Evolutionary conservation across 179 eudicot species (phyloP).

Genomic region (Silene vulgaris): DNA sequence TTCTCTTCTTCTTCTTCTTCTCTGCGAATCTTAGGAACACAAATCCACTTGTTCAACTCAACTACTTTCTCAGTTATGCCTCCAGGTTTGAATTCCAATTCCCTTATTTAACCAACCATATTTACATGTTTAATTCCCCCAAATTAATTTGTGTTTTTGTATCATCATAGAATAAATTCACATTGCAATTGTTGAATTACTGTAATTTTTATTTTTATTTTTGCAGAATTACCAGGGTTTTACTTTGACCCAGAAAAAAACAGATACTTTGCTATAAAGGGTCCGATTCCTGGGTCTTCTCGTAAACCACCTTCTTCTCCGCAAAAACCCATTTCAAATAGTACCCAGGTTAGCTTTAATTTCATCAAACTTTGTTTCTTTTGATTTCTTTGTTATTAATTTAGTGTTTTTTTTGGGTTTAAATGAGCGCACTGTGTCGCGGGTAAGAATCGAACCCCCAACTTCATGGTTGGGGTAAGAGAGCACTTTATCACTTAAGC

Average conservation of each 20-base stretch:
- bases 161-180: neutral
- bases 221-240: constrained; percentile 62
- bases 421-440: too few species aligned
- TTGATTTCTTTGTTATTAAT: neutral
- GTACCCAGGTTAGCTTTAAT: constrained; percentile 25
- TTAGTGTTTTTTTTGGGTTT: neutral
- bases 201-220: neutral
- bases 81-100: constrained; percentile 24
- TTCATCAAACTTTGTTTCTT: neutral
- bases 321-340: constrained; percentile 20
- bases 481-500: too few species aligned
- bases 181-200: neutral
- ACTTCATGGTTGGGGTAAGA: too few species aligned
- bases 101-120: too few species aligned
- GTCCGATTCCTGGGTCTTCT: constrained; percentile 55
- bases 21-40: neutral
- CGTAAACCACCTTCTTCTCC: constrained; percentile 24
- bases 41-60: neutral
- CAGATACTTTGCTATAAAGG: constrained; percentile 56
- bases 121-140: neutral
- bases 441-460: too few species aligned
- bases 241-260: constrained; percentile 59
- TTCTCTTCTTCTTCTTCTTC: constrained; percentile 6
- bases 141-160: neutral
- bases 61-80: constrained; percentile 25